Base-by-base conservation (phyloP, 768 basidiomycete genomes). In the Naganishia friedmannii region DNA sequence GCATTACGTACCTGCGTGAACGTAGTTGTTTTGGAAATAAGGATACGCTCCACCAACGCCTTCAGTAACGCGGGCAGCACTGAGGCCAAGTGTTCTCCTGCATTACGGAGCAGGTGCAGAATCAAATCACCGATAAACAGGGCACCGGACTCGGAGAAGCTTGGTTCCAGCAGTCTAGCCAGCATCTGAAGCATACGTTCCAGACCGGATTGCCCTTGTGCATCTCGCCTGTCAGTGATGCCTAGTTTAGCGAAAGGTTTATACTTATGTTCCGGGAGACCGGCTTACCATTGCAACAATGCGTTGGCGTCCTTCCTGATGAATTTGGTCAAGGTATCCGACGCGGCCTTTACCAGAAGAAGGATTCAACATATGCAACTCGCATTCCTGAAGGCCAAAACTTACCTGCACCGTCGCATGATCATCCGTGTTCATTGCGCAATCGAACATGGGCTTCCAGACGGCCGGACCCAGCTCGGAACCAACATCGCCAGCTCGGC, bases 81-180 rank as follows among this genome's bases (percentile, higher is more conserved):
- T 1, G 93, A 89, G 0, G 90, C 84, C 23, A 98, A 86, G 1
- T 88, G 83, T 15, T 88, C 87, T 15, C 92, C 92, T 0, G 91
- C 90, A 72, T 87, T 88, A 29, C 95, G 86, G 58, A 99, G 84
- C 29, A 98, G 84, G 75, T 97, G 93, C 73, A 98, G 91, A 77
- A 99, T 90, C 53, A 99, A 84, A 77, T 98, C 95, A 23, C 96
- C 96, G 56, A 97, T 89, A 65, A 90, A 89, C 26, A 98, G 86
- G 12, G 94, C 95, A 48, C 90, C 93, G 0, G 93, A 90, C 80
- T 99, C 96, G 72, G 93, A 90, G 72, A 90, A 87, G 70, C 84
- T 86, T 0, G 84, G 84, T 68, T 88, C 86, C 31, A 99, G 83
- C 54, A 91, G 86, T 72, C 86, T 87, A 31, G 89, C 91, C 42